Conservation (phyloP, 139 green algal genomes). For the Gonium pectorale region DNA sequence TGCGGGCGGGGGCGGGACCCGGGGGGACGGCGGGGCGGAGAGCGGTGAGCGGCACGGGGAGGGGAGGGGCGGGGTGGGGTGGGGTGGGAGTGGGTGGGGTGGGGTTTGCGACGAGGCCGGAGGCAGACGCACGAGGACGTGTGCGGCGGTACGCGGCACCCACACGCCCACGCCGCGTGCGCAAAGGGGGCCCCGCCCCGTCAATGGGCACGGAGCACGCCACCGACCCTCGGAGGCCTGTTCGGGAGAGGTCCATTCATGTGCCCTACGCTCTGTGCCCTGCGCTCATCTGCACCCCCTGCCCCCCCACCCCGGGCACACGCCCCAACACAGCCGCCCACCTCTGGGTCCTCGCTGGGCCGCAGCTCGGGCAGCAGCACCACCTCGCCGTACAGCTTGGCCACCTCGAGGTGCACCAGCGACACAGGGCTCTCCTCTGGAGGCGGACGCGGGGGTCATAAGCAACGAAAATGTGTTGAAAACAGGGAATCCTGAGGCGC, state of each 20-base stretch:
- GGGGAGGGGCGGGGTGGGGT: not conserved
- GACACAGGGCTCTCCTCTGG: slow-evolving; percentile 43
- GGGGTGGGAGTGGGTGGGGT: not conserved
- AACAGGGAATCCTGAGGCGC: no score
- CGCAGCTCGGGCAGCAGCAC: slow-evolving; percentile 58
- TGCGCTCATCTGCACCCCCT: not conserved
- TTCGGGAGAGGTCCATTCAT: no score
- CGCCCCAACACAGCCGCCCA: not conserved
- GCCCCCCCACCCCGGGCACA: not conserved
- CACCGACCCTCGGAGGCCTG: no score
- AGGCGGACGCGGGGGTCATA: not conserved
- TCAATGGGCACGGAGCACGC: no score
- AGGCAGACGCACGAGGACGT: not conserved
- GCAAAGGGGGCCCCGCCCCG: no score
- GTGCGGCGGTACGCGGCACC: no score
- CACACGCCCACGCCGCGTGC: no score
- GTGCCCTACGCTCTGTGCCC: not conserved
- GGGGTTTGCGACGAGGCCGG: not conserved
- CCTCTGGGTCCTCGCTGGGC: slow-evolving; percentile 45
- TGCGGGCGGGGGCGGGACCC: not conserved
- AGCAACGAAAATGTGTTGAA: no score
- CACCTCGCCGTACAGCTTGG: slow-evolving; percentile 54
- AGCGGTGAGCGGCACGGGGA: not conserved
- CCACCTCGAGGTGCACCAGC: slow-evolving; percentile 56
- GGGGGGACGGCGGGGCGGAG: not conserved